Evolutionary conservation across 2,329 filamentous ascomycete species (phyloP).

Genomic region (Catunica adiposa): DNA sequence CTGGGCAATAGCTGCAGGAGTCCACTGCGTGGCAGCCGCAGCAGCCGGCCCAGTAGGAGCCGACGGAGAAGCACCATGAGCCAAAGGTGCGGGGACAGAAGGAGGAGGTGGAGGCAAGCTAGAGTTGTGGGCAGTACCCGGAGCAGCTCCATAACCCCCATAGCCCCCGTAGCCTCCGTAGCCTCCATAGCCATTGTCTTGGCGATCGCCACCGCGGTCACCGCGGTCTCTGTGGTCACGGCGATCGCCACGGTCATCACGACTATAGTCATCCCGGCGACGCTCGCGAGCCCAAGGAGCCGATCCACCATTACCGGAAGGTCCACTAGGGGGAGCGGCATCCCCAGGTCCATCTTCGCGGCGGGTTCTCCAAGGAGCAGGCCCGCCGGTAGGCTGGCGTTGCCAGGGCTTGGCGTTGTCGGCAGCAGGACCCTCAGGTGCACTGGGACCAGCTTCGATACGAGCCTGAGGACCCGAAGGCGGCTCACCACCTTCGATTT

Average conservation of each 20-base stretch:
- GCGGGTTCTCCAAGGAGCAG: constrained; percentile 61
- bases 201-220: constrained; percentile 2
- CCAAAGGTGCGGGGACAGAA: constrained; percentile 20
- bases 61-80: constrained; percentile 19
- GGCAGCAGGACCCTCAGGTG: constrained; percentile 31
- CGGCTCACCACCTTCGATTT: constrained; percentile 59
- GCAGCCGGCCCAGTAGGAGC: constrained; percentile 14
- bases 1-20: constrained; percentile 27
- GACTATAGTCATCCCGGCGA: constrained; percentile 30
- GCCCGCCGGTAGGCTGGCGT: constrained; percentile 64
- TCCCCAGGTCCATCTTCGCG: constrained; percentile 33
- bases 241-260: constrained; percentile 22
- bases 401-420: constrained; percentile 69
- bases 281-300: constrained; percentile 49
- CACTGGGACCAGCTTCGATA: constrained; percentile 69
- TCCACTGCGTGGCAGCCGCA: constrained; percentile 36
- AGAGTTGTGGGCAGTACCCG: constrained; percentile 14
- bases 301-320: constrained; percentile 28
- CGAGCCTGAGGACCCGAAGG: constrained; percentile 48
- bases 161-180: constrained; percentile 15
- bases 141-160: constrained; percentile 11
- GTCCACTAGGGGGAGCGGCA: constrained; percentile 25
- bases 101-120: constrained; percentile 15
- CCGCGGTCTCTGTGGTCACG: constrained; percentile 23
- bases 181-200: constrained; percentile 5